Conservation (phyloP, 2,329 filamentous ascomycete genomes). For the Hymenoscyphus scutula region DNA sequence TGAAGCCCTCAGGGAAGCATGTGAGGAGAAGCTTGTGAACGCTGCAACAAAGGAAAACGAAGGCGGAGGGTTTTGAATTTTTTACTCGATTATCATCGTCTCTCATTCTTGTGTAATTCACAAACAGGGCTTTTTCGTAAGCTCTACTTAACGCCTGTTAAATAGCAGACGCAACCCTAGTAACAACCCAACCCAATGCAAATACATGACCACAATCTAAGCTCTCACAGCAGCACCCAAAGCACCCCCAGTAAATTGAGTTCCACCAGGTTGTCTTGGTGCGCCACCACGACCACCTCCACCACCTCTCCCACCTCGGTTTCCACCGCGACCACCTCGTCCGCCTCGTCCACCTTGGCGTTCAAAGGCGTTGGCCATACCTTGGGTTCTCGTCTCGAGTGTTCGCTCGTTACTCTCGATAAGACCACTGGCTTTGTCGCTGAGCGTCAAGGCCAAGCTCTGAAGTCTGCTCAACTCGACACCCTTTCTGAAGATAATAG, state of each 20-base stretch:
- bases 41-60: neutral
- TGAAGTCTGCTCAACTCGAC: slow-evolving; percentile 96
- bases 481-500: slow-evolving; percentile 98
- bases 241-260: slow-evolving; percentile 79
- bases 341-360: slow-evolving; percentile 78
- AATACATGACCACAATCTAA: slow-evolving; percentile 38
- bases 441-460: slow-evolving; percentile 87
- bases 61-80: neutral
- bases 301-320: slow-evolving; percentile 61
- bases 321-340: slow-evolving; percentile 47
- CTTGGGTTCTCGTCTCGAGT: slow-evolving; percentile 93
- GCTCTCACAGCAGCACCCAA: slow-evolving; percentile 66
- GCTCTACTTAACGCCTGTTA: slow-evolving; percentile 12
- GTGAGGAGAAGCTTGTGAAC: neutral
- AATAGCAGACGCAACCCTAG: neutral
- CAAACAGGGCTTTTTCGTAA: slow-evolving; percentile 12
- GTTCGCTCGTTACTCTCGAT: slow-evolving; percentile 98
- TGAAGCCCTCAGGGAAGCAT: neutral
- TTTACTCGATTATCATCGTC: slow-evolving; percentile 9
- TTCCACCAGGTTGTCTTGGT: slow-evolving; percentile 68
- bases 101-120: slow-evolving; percentile 2
- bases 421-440: slow-evolving; percentile 92
- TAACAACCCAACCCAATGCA: slow-evolving; percentile 8
- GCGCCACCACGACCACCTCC: slow-evolving; percentile 55
- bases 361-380: slow-evolving; percentile 93